These are phyloP conservation scores for Phylloporus sp. DNA, from an alignment of 768 basidiomycete species.

Conservation along the genomic window DNA sequence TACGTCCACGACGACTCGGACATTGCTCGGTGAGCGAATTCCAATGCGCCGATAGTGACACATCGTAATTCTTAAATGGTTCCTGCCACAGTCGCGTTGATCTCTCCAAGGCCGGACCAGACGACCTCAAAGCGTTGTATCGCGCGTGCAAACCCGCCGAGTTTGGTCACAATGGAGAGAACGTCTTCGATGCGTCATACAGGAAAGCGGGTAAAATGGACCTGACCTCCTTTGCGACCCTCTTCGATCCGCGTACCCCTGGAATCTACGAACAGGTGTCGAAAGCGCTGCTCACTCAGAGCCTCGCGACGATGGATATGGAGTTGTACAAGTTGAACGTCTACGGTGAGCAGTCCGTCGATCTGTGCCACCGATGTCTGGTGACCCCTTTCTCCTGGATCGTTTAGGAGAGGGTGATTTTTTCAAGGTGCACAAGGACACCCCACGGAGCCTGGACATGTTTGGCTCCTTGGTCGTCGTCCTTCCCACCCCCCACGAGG, in stretches of 20 bases:
- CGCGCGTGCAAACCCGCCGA: constrained; percentile 5
- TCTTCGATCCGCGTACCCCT: neutral
- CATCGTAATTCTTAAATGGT: neutral
- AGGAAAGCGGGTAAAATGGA: constrained; percentile 47
- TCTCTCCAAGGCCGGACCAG: neutral
- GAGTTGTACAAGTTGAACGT: constrained; percentile 46
- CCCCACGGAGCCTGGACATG: constrained; percentile 36
- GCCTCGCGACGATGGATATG: neutral
- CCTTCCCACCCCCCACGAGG: constrained; percentile 34
- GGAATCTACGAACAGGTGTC: constrained; percentile 1
- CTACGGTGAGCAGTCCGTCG: constrained; percentile 31
- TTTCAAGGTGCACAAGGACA: constrained; percentile 18
- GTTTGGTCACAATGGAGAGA: constrained; percentile 1
- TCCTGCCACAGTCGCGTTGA: neutral
- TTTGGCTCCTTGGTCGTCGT: constrained; percentile 49
- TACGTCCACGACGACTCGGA: neutral
- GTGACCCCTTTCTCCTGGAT: no score
- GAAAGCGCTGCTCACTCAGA: constrained; percentile 1
- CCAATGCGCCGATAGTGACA: neutral
- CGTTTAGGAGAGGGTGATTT: constrained; percentile 1
- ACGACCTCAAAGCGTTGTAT: neutral
- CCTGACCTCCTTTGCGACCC: constrained; percentile 26
- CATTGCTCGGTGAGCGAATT: neutral
- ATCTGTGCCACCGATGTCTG: no score
- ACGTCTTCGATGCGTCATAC: constrained; percentile 11